Base-by-base conservation (phyloP, 331 rosid genomes). In the Malus hybrid region DNA sequence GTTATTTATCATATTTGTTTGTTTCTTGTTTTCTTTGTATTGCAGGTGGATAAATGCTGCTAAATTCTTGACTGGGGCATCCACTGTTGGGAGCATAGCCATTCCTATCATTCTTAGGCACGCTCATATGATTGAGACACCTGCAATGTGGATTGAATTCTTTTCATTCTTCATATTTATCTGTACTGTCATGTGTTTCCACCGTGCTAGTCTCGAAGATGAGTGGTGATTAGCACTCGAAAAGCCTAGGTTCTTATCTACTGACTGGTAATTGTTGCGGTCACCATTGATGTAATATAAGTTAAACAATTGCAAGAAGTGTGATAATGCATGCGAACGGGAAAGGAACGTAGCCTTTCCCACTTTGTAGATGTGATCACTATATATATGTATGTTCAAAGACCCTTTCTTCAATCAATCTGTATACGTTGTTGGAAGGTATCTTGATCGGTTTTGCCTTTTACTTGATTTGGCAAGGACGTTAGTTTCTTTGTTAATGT, bases 31-130 rank as follows among this genome's bases (percentile, higher is more conserved):
- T 39, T 39, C 8, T 22, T 20, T 71, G 42, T 84, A 53, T 44
- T 82, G 82, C 87, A 92, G 99, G 64, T 95, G 99, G 99, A 88
- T 92, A 75, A 93, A 88, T 72, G 99, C 99, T 19, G 97, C 97
- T 5, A 95, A 95, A 72, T 92, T 95, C 79, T 69, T 95, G 87
- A 95, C 99, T 10, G 99, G 99, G 46, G 97, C 97, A 63, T 92
- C 99, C 20, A 71, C 96, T 2, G 79, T 92, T 60, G 97, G 99
- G 75, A 92, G 97, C 83, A 57, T 95, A 74, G 97, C 99, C 71
- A 90, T 95, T 83, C 99, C 99, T 24, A 90, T 95, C 66, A 92
- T 95, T 78, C 97, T 92, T 10, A 85, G 81, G 86, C 99, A 95
- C 34, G 97, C 97, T 33, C 91, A 90, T 36, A 81, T 95, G 97